Evolutionary conservation across 2,329 filamentous ascomycete genomes (phyloP).

Genomic region (Botryosphaeria dothidea): DNA sequence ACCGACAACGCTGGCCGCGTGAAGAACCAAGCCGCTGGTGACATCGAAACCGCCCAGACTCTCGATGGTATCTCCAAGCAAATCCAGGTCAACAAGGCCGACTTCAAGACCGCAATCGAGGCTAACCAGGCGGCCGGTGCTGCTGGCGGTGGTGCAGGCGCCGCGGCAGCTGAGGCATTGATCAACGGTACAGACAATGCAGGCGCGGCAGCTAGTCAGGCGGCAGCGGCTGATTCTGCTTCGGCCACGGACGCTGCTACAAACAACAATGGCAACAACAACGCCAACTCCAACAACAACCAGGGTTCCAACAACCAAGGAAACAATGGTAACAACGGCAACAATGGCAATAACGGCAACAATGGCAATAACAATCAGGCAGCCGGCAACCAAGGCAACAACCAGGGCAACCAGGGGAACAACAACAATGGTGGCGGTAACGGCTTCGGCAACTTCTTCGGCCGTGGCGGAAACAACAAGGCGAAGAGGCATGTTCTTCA

Average conservation of each 20-base stretch:
- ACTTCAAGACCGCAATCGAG: constrained; percentile 50
- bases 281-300: constrained; percentile 22
- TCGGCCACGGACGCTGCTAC: constrained; percentile 6
- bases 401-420: constrained; percentile 18
- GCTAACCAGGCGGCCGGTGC: constrained; percentile 49
- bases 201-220: constrained; percentile 22
- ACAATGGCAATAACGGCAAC: constrained; percentile 18
- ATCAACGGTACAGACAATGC: constrained; percentile 41
- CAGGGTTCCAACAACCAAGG: constrained; percentile 19
- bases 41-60: constrained; percentile 50
- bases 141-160: constrained; percentile 31
- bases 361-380: constrained; percentile 19
- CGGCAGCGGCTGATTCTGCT: constrained; percentile 5
- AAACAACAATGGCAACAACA: constrained; percentile 21
- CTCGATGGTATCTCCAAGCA: constrained; percentile 51
- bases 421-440: constrained; percentile 15
- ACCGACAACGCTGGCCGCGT: constrained; percentile 41
- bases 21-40: constrained; percentile 26
- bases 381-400: background rate
- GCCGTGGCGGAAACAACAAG: constrained; percentile 12
- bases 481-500: constrained; percentile 3
- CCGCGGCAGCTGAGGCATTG: constrained; percentile 38
- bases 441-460: constrained; percentile 8
- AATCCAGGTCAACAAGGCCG: constrained; percentile 52
- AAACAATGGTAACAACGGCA: background rate